A percentile compares a stretch with the other conserved stretches of the same genome.
Conservation (phyloP, 306 rosid species). For the Quillaja saponaria region DNA sequence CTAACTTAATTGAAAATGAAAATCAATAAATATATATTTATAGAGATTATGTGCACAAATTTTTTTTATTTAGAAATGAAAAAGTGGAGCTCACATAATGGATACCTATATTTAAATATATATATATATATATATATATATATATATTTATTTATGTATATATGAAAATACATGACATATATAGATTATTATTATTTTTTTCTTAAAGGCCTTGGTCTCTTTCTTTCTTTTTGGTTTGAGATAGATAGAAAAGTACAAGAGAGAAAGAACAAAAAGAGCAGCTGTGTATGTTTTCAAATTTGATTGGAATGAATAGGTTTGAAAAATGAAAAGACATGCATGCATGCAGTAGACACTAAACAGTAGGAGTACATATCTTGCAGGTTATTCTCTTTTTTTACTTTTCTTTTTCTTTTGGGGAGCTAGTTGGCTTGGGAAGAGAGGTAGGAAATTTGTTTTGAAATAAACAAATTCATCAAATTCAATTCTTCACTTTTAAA, state of each 20-base stretch:
- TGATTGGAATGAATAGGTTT: slow-evolving; percentile 19
- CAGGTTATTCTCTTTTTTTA: slow-evolving; percentile 22
- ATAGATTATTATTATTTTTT: too few species aligned
- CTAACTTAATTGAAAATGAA: too few species aligned
- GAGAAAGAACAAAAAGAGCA: slow-evolving; percentile 44
- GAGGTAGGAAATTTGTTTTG: slow-evolving; percentile 25
- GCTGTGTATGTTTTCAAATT: slow-evolving; percentile 23
- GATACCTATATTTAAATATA: too few species aligned
- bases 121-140: too few species aligned
- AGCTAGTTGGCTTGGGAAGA: slow-evolving; percentile 27
- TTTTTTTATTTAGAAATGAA: too few species aligned
- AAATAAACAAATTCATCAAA: too few species aligned
- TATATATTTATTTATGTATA: too few species aligned
- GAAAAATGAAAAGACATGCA: slow-evolving; percentile 3
- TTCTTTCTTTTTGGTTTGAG: slow-evolving; percentile 39
- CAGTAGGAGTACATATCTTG: slow-evolving; percentile 17
- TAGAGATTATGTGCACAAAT: too few species aligned
- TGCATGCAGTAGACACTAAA: slow-evolving; percentile 29
- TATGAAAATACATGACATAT: too few species aligned
- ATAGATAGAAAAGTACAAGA: slow-evolving; percentile 52
- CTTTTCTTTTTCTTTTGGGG: slow-evolving; percentile 24
- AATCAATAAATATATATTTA: too few species aligned
- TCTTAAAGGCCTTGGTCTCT: neutral
- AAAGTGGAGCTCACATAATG: too few species aligned
- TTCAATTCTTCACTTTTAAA: too few species aligned